Percentiles rank a stretch among this genome's conserved stretches.
Conservation (phyloP, 176 grass and related monocot genomes). For the Musa itinerans region DNA sequence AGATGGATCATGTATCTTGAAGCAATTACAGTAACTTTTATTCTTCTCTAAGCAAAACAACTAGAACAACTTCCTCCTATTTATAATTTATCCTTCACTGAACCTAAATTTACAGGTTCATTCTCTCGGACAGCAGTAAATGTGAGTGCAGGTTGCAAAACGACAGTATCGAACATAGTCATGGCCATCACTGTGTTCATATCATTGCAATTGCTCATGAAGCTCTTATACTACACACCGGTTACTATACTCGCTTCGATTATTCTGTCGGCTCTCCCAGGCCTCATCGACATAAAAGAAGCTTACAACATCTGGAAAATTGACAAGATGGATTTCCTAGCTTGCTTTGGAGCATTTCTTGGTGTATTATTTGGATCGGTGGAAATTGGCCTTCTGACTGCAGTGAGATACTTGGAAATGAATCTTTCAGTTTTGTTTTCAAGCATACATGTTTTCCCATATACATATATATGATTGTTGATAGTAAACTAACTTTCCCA, state of each 20-base stretch:
- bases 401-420: slow-evolving; percentile 32
- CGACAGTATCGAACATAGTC: slow-evolving; percentile 76
- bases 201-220: slow-evolving; percentile 55
- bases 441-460: too few species aligned
- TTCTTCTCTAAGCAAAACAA: not conserved
- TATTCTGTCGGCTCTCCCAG: slow-evolving; percentile 82
- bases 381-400: slow-evolving; percentile 71
- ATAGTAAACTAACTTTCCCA: too few species aligned
- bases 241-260: slow-evolving; percentile 91
- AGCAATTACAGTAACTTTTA: too few species aligned
- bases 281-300: slow-evolving; percentile 74
- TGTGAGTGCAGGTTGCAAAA: slow-evolving; percentile 78
- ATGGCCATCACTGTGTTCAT: slow-evolving; percentile 73
- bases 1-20: too few species aligned
- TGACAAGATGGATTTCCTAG: slow-evolving; percentile 94
- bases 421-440: too few species aligned
- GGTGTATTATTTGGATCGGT: slow-evolving; percentile 88
- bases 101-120: slow-evolving; percentile 43
- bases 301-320: slow-evolving; percentile 68
- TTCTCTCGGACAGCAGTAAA: slow-evolving; percentile 89
- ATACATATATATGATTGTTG: too few species aligned
- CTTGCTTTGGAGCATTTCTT: slow-evolving; percentile 62
- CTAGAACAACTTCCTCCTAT: too few species aligned
- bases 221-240: slow-evolving; percentile 83
- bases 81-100: too few species aligned